These are phyloP conservation scores for Brassica cretica DNA, from an alignment of 345 rosid species.

Conservation along the genomic window DNA sequence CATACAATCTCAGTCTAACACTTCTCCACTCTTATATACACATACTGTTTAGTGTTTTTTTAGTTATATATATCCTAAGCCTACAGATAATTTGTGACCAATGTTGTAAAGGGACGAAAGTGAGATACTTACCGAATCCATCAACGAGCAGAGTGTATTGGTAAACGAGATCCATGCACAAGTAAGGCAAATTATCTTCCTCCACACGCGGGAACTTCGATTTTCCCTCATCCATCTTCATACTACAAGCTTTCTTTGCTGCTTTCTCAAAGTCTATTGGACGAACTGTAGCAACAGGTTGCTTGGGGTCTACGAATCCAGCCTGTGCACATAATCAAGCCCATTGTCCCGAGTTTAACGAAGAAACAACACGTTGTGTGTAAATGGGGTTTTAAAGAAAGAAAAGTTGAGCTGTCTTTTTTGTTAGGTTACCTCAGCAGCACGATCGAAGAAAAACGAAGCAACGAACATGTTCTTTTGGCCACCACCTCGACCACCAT, in stretches of 20 bases:
- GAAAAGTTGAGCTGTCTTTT: neutral
- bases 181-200: constrained; percentile 59
- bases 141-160: constrained; percentile 75
- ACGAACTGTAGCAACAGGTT: constrained; percentile 74
- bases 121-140: constrained; percentile 74
- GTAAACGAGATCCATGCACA: constrained; percentile 96
- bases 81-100: neutral
- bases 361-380: neutral
- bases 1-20: neutral
- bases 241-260: constrained; percentile 86
- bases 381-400: neutral
- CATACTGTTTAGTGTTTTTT: neutral
- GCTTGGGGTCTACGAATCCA: constrained; percentile 59
- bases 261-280: constrained; percentile 75
- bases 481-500: constrained; percentile 99
- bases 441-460: constrained; percentile 94
- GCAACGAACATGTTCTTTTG: constrained; percentile 90
- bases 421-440: constrained; percentile 78
- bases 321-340: constrained; percentile 49
- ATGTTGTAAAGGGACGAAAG: neutral
- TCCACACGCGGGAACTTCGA: constrained; percentile 52
- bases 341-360: neutral
- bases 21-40: neutral
- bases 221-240: constrained; percentile 64
- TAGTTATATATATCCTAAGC: neutral